Conservation (phyloP, 1,284 basidiomycete genomes). For the Apiotrichum akiyoshidainum region DNA sequence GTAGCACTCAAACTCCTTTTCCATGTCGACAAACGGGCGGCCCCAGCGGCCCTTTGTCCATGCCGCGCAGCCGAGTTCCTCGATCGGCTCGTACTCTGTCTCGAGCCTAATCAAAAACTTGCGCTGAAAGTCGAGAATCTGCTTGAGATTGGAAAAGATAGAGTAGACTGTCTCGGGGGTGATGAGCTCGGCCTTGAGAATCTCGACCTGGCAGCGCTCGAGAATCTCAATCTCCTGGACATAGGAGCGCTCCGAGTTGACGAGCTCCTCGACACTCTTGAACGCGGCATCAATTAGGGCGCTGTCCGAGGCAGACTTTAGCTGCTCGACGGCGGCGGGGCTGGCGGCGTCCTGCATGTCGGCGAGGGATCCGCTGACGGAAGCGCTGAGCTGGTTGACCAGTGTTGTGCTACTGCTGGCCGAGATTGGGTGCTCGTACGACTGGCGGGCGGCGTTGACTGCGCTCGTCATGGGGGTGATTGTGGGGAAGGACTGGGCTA, state of each 20-base stretch:
- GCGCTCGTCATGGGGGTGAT: conserved; percentile 16
- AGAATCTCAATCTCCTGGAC: conserved; percentile 97
- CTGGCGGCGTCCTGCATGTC: conserved; percentile 7
- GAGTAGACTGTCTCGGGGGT: conserved; percentile 92
- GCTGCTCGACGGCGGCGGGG: conserved; percentile 8
- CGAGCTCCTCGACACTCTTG: conserved; percentile 49
- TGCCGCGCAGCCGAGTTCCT: conserved; percentile 55
- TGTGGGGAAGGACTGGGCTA: conserved; percentile 9
- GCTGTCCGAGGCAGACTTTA: conserved; percentile 5
- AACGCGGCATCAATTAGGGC: conserved; percentile 32
- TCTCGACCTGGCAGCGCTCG: conserved; percentile 77
- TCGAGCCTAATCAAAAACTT: conserved; percentile 94
- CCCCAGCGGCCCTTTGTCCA: conserved; percentile 92
- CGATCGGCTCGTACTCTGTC: conserved; percentile 63
- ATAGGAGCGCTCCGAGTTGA: conserved; percentile 79
- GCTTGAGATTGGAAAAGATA: conserved; percentile 92
- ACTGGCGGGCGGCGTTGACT: conserved; percentile 36
- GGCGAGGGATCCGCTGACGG: conserved; percentile 3
- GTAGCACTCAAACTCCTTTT: conserved; percentile 89
- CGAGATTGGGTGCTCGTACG: conserved; percentile 40
- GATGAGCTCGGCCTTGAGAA: conserved; percentile 77
- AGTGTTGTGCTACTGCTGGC: conserved; percentile 11
- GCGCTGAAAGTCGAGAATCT: conserved; percentile 89
- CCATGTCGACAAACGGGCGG: conserved; percentile 66
- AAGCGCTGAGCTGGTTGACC: conserved; percentile 5